phyloP scores from a whole-genome alignment of 2,329 filamentous ascomycete genomes.

The Dactylonectria macrodidyma region DNA sequence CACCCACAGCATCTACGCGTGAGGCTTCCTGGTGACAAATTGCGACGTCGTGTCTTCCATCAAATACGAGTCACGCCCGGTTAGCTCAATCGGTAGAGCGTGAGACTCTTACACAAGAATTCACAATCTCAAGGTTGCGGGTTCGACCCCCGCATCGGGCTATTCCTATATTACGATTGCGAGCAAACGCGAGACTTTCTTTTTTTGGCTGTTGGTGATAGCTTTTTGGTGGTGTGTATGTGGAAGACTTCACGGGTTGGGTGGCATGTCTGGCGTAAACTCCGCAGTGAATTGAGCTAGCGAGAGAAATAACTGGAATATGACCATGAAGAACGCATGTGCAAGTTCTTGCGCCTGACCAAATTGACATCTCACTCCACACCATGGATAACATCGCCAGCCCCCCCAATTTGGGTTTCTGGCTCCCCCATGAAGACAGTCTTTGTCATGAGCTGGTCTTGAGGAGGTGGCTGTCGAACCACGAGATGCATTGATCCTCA shows the following conservation, averaged over 20 bases:
- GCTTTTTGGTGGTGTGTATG: neutral
- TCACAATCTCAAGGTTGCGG: conserved; percentile 67
- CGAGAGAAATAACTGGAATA: neutral
- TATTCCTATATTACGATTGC: conserved; percentile 31
- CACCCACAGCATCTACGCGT: neutral
- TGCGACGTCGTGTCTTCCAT: neutral
- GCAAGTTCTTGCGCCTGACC: neutral
- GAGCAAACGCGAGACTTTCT: conserved; percentile 9
- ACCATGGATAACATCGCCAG: neutral
- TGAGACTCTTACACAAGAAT: conserved; percentile 70
- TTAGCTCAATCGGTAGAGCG: conserved; percentile 68
- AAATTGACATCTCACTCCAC: neutral
- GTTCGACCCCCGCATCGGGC: conserved; percentile 65
- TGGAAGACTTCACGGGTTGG: neutral
- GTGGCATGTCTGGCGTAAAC: neutral
- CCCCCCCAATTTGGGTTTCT: neutral
- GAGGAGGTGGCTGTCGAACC: conserved; percentile 51
- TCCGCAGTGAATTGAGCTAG: neutral
- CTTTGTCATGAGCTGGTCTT: conserved; percentile 14
- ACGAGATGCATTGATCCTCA: conserved; percentile 53
- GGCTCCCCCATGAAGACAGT: neutral
- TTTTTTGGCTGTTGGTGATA: neutral
- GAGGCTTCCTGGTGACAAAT: neutral
- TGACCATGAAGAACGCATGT: neutral
- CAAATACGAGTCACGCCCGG: conserved; percentile 41